Percentiles rank a stretch among this genome's conserved stretches.
These are phyloP conservation scores for Apiospora phragmitis DNA, from an alignment of 2,329 filamentous ascomycete genomes.

Conservation along the genomic window DNA sequence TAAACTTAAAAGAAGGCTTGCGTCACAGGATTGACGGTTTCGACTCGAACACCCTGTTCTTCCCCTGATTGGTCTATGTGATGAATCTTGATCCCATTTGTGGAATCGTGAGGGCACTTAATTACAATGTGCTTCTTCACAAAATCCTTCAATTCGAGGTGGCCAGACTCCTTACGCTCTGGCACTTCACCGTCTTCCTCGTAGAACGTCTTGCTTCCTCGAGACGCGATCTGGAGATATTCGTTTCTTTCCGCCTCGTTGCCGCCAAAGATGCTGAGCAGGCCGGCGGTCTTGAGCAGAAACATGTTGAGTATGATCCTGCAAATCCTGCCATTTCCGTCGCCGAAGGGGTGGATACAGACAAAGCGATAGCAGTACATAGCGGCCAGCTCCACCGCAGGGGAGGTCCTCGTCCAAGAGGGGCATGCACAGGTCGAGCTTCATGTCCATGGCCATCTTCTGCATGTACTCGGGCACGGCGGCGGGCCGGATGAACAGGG, in stretches of 20 bases:
- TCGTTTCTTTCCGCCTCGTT: slow-evolving; percentile 17
- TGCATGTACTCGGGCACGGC: slow-evolving; percentile 26
- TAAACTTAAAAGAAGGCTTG: background rate
- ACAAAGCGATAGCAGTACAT: slow-evolving; percentile 34
- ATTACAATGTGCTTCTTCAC: background rate
- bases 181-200: slow-evolving; percentile 21
- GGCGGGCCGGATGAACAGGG: slow-evolving; percentile 22
- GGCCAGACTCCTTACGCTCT: slow-evolving; percentile 17
- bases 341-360: slow-evolving; percentile 40
- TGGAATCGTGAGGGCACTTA: background rate
- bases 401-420: background rate
- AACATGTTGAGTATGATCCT: slow-evolving; percentile 36
- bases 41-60: background rate
- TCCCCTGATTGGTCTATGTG: background rate
- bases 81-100: background rate
- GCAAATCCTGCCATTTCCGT: slow-evolving; percentile 38
- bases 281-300: slow-evolving; percentile 32
- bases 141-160: slow-evolving; percentile 14
- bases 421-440: slow-evolving; percentile 22
- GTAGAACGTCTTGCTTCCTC: slow-evolving; percentile 17
- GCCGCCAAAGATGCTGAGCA: slow-evolving; percentile 16
- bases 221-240: slow-evolving; percentile 18
- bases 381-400: slow-evolving; percentile 26
- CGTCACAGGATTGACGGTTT: background rate
- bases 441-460: slow-evolving; percentile 20